phyloP scores from a whole-genome alignment of 2,329 filamentous ascomycete species.

The Capronia epimyces region DNA sequence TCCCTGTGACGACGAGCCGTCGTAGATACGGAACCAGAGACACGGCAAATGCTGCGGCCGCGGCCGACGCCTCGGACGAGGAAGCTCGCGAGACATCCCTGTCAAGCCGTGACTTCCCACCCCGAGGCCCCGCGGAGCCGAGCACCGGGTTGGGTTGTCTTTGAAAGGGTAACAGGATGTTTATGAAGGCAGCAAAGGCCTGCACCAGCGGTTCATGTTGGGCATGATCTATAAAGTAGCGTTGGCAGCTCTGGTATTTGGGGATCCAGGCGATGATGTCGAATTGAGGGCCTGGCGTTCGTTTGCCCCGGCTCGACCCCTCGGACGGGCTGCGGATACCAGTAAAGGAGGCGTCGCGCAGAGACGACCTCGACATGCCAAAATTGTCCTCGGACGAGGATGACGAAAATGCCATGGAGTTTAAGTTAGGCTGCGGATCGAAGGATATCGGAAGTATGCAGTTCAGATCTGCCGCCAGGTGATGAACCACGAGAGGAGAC shows the following conservation, averaged over 20 bases:
- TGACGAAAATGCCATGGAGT: conserved; percentile 26
- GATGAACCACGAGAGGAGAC: neutral
- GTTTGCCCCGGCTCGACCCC: conserved; percentile 17
- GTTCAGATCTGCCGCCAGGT: conserved; percentile 3
- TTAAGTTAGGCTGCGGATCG: neutral
- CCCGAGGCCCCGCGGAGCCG: conserved; percentile 36
- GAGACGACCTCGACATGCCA: conserved; percentile 14
- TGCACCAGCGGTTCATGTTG: conserved; percentile 79
- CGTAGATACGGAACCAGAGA: conserved; percentile 85
- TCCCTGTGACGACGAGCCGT: conserved; percentile 82
- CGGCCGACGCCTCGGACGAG: conserved; percentile 9
- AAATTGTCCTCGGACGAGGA: conserved; percentile 26
- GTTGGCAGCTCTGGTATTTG: conserved; percentile 80
- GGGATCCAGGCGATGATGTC: conserved; percentile 87
- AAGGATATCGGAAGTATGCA: neutral
- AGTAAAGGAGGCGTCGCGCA: conserved; percentile 19
- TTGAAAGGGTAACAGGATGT: conserved; percentile 86
- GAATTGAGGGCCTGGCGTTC: conserved; percentile 44
- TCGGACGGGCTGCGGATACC: conserved; percentile 21
- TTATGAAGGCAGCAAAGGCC: conserved; percentile 82
- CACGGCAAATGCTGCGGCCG: conserved; percentile 42
- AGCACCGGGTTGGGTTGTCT: conserved; percentile 49
- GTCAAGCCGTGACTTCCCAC: conserved; percentile 19
- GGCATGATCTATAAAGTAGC: conserved; percentile 85
- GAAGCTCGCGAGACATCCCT: conserved; percentile 7